Evolutionary conservation across 2,329 filamentous ascomycete species (phyloP).

Genomic region (Dothideomycetidae sp.): DNA sequence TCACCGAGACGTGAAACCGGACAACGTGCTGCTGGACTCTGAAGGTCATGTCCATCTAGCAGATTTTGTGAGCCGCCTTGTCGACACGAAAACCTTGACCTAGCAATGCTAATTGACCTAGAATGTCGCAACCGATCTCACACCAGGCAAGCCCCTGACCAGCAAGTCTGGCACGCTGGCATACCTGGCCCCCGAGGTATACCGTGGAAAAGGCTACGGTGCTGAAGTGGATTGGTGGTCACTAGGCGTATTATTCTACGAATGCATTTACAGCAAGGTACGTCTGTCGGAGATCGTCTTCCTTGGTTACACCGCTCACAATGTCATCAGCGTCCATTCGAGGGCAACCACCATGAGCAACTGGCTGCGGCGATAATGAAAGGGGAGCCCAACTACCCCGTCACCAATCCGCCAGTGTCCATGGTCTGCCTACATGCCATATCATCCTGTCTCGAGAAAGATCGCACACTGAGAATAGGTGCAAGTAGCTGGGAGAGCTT

Average conservation of each 20-base stretch:
- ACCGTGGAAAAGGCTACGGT: conserved; percentile 76
- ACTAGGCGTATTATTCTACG: conserved; percentile 92
- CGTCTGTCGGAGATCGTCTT: conserved; percentile 15
- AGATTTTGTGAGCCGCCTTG: conserved; percentile 62
- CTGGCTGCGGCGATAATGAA: conserved; percentile 69
- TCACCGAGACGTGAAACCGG: conserved; percentile 81
- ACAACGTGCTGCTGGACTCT: conserved; percentile 76
- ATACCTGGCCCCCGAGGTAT: conserved; percentile 92
- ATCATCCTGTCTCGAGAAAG: conserved; percentile 64
- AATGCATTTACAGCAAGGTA: conserved; percentile 98
- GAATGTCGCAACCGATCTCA: conserved; percentile 94
- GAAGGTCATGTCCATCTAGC: conserved; percentile 94
- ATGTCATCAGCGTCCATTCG: conserved; percentile 62
- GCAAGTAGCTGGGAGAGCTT: conserved; percentile 69
- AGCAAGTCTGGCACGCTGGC: conserved; percentile 96
- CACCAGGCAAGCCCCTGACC: conserved; percentile 65
- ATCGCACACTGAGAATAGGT: conserved; percentile 72
- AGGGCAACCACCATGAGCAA: conserved; percentile 70
- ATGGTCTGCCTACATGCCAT: conserved; percentile 83
- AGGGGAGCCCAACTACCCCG: conserved; percentile 73
- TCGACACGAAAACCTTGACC: neutral
- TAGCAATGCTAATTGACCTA: conserved; percentile 31
- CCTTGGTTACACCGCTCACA: neutral
- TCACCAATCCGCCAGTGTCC: conserved; percentile 81
- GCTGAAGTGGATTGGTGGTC: conserved; percentile 98